Percentiles rank a stretch among this genome's conserved stretches.
phyloP scores from a whole-genome alignment of 2,329 filamentous ascomycete genomes.

The Passalora sequoiae region DNA sequence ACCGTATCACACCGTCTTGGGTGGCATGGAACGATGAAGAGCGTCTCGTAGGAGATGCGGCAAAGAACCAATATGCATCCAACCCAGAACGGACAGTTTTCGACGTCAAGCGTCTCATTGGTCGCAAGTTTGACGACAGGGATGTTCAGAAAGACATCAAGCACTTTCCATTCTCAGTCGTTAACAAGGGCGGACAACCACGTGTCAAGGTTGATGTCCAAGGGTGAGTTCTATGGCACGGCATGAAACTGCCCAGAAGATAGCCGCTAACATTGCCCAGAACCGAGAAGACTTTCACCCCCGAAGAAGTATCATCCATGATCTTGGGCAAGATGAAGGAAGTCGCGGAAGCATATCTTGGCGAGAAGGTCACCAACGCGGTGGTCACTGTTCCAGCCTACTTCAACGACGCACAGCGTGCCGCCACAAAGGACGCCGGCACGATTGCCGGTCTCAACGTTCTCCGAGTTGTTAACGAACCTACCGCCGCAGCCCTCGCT shows the following conservation, averaged over 20 bases:
- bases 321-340: conserved; percentile 90
- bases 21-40: conserved; percentile 79
- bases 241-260: neutral
- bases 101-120: conserved; percentile 48
- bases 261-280: conserved; percentile 22
- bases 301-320: conserved; percentile 77
- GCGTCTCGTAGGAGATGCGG: conserved; percentile 91
- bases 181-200: conserved; percentile 86
- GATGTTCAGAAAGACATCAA: conserved; percentile 91
- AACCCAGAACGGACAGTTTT: conserved; percentile 49
- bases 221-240: conserved; percentile 37
- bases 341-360: conserved; percentile 87
- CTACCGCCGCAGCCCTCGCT: conserved; percentile 88
- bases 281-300: conserved; percentile 66
- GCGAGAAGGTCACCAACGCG: conserved; percentile 87
- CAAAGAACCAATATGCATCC: conserved; percentile 77
- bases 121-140: conserved; percentile 54
- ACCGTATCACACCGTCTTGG: conserved; percentile 78
- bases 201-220: conserved; percentile 68
- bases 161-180: conserved; percentile 96
- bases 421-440: conserved; percentile 96
- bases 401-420: conserved; percentile 98
- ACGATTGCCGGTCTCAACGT: conserved; percentile 95
- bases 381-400: conserved; percentile 97
- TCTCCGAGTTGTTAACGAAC: conserved; percentile 96